phyloP scores from a whole-genome alignment of 257 asterid species.

The Solanum peruvianum region DNA sequence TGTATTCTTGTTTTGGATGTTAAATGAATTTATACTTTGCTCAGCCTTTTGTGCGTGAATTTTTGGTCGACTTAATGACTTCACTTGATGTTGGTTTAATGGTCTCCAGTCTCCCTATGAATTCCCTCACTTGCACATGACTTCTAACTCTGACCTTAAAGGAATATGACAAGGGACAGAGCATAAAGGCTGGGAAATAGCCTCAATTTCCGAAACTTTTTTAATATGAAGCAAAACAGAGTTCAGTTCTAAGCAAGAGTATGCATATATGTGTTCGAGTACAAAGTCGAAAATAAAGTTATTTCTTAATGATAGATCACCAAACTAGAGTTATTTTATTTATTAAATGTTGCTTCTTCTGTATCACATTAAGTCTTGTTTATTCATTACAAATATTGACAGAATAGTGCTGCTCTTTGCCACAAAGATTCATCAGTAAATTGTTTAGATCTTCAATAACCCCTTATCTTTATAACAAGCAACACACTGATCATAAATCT shows the following conservation, averaged over 20 bases:
- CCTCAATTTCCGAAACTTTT: not conserved
- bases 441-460: not conserved
- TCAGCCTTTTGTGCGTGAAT: not conserved
- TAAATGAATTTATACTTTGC: not conserved
- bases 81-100: not conserved
- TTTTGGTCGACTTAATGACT: not conserved
- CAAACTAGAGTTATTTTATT: not conserved
- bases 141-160: not conserved
- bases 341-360: not conserved
- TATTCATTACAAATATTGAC: not conserved
- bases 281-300: not conserved
- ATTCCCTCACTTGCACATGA: not conserved
- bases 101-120: not conserved
- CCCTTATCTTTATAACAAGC: slow-evolving; percentile 11
- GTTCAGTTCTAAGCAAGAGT: not conserved
- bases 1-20: not conserved
- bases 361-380: not conserved
- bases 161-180: not conserved
- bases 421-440: not conserved
- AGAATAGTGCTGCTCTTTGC: not conserved
- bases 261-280: not conserved
- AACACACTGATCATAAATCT: slow-evolving; percentile 14
- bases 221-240: not conserved
- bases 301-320: not conserved
- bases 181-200: not conserved